These are phyloP conservation scores for Lasiodiplodia gonubiensis DNA, from an alignment of 2,329 filamentous ascomycete species.

Conservation along the genomic window DNA sequence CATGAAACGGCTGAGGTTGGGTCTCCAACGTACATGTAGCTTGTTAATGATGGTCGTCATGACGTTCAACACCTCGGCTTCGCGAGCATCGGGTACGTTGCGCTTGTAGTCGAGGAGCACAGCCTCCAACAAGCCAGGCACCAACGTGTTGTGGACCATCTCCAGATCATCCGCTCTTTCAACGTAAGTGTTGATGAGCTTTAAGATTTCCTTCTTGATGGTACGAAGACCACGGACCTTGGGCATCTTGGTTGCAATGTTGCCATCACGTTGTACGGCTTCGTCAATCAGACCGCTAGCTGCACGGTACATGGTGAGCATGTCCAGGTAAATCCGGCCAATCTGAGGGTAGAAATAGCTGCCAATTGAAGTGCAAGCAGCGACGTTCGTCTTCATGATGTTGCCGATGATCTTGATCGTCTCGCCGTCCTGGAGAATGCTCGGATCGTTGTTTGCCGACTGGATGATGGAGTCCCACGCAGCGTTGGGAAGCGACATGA, in stretches of 20 bases:
- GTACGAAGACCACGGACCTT: conserved; percentile 93
- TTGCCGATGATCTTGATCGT: conserved; percentile 99
- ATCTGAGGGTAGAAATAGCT: conserved; percentile 98
- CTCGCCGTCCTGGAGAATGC: conserved; percentile 86
- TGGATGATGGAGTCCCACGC: conserved; percentile 97
- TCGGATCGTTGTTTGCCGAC: conserved; percentile 81
- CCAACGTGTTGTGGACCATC: conserved; percentile 90
- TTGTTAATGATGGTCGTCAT: conserved; percentile 98
- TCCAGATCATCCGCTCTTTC: conserved; percentile 97
- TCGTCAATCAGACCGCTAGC: conserved; percentile 97
- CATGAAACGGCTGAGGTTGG: conserved; percentile 58
- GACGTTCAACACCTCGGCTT: conserved; percentile 94
- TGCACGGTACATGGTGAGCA: conserved; percentile 98
- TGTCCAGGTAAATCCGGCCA: conserved; percentile 95
- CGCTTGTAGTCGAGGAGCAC: conserved; percentile 96
- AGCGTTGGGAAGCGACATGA: conserved; percentile 91
- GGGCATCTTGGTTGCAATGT: conserved; percentile 93
- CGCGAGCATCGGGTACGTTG: conserved; percentile 92
- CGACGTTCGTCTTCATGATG: conserved; percentile 99
- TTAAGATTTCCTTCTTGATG: conserved; percentile 99
- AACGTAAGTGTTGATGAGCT: conserved; percentile 97
- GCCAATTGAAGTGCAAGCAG: conserved; percentile 95
- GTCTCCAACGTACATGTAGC: conserved; percentile 80
- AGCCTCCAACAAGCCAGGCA: conserved; percentile 92
- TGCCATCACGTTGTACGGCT: conserved; percentile 80